These are phyloP conservation scores for Boletus subcaerulescens DNA, from an alignment of 768 basidiomycete species.

Conservation along the genomic window DNA sequence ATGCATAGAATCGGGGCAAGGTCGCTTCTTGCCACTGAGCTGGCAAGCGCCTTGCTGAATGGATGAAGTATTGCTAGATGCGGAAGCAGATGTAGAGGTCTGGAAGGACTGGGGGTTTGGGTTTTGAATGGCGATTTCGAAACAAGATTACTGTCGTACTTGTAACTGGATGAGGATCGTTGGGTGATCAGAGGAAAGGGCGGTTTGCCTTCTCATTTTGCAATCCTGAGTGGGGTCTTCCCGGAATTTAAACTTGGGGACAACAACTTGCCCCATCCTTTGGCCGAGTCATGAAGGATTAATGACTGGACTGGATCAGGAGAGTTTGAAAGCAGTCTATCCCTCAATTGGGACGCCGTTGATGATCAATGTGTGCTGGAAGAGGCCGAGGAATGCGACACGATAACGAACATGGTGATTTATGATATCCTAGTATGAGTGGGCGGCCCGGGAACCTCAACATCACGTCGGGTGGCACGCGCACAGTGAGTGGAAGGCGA, in stretches of 20 bases:
- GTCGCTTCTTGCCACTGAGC: slow-evolving; percentile 77
- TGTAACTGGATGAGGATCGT: slow-evolving; percentile 74
- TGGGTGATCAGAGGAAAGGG: slow-evolving; percentile 57
- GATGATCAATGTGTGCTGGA: slow-evolving; percentile 23
- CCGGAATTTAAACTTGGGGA: slow-evolving; percentile 20
- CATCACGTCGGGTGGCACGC: too few species aligned
- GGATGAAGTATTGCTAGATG: slow-evolving; percentile 6
- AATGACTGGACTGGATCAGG: slow-evolving; percentile 63
- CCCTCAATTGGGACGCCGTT: slow-evolving; percentile 48
- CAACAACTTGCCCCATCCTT: slow-evolving; percentile 57
- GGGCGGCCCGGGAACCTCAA: too few species aligned
- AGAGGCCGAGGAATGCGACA: too few species aligned
- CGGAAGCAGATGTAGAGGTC: slow-evolving; percentile 14
- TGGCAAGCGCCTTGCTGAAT: slow-evolving; percentile 33
- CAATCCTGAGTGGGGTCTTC: slow-evolving; percentile 69
- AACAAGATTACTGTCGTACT: slow-evolving; percentile 75
- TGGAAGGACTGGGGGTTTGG: slow-evolving; percentile 48
- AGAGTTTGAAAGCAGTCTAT: slow-evolving; percentile 59
- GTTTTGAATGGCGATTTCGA: slow-evolving; percentile 85
- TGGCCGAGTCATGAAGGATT: slow-evolving; percentile 59
- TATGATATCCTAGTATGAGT: too few species aligned
- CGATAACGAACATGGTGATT: too few species aligned
- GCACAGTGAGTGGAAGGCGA: too few species aligned
- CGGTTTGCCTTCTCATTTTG: slow-evolving; percentile 57
- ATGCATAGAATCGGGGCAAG: slow-evolving; percentile 67